Conservation (phyloP, 2,329 filamentous ascomycete genomes). For the Sclerotinia sclerotiorum region DNA sequence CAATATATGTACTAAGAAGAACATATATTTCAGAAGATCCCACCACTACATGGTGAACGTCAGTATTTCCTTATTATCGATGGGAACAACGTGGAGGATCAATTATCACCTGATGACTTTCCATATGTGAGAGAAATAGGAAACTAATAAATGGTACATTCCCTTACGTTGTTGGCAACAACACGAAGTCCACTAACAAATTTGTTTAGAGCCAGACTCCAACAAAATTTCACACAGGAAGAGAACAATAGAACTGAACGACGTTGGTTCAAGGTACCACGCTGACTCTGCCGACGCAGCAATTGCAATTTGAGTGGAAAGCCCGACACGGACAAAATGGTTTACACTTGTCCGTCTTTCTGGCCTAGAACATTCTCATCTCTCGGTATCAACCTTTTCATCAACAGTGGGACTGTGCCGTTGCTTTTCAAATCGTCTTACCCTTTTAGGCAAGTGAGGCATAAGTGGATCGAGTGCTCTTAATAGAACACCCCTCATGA, state of each 20-base stretch:
- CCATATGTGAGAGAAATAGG: background rate
- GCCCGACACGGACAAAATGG: background rate
- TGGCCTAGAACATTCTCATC: too few relatives aligned
- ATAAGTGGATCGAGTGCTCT: too few relatives aligned
- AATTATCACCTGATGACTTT: background rate
- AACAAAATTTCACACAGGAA: background rate
- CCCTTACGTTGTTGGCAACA: background rate
- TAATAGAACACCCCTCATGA: too few relatives aligned
- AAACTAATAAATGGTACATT: background rate
- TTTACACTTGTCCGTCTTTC: background rate
- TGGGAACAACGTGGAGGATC: background rate
- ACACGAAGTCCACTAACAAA: background rate
- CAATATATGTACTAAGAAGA: background rate
- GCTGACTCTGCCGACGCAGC: too few relatives aligned
- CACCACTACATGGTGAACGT: background rate
- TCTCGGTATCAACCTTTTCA: accelerated
- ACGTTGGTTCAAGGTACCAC: background rate
- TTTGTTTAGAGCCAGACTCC: background rate
- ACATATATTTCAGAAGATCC: background rate
- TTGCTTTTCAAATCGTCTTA: too few relatives aligned
- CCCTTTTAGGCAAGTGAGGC: too few relatives aligned
- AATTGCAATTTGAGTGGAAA: background rate
- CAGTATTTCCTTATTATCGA: background rate
- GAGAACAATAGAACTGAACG: background rate
- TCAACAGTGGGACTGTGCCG: background rate